Percentiles rank a stretch among this genome's conserved stretches.
Evolutionary conservation across 2,329 filamentous ascomycete genomes (phyloP).

Genomic region (Periconia digitata): DNA sequence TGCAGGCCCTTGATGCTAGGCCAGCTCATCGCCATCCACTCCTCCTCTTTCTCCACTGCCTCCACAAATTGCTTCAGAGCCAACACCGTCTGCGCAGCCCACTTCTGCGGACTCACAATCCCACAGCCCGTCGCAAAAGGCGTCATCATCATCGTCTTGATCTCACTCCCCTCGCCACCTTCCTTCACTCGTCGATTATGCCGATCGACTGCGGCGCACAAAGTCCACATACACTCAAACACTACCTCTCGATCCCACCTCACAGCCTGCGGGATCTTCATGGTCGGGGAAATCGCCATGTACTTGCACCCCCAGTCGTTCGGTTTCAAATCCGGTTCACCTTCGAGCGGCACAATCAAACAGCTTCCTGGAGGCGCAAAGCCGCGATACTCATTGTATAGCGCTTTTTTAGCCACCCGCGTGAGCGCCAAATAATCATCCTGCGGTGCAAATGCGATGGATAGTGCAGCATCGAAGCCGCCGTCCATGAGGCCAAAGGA

Average conservation of each 20-base stretch:
- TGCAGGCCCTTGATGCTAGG: neutral
- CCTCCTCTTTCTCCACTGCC: conserved; percentile 46
- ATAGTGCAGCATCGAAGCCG: conserved; percentile 57
- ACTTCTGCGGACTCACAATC: conserved; percentile 48
- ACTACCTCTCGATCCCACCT: conserved; percentile 57
- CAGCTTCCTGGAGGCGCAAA: conserved; percentile 56
- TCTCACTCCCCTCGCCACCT: conserved; percentile 22
- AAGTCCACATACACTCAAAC: conserved; percentile 57
- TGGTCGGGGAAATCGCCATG: conserved; percentile 57
- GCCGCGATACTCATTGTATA: conserved; percentile 54
- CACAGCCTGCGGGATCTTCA: conserved; percentile 50
- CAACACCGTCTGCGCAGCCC: conserved; percentile 54
- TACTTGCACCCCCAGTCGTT: conserved; percentile 47
- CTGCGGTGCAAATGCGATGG: conserved; percentile 49
- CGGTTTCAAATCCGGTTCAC: conserved; percentile 21
- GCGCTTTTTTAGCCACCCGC: conserved; percentile 44
- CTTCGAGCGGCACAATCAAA: conserved; percentile 51
- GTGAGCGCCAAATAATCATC: conserved; percentile 54
- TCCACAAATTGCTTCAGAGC: conserved; percentile 57
- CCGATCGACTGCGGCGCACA: conserved; percentile 52
- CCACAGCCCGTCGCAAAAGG: conserved; percentile 56
- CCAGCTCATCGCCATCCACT: conserved; percentile 33
- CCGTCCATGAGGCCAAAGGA: conserved; percentile 58
- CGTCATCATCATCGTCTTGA: conserved; percentile 53
- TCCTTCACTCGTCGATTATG: conserved; percentile 43